phyloP scores from a whole-genome alignment of 345 rosid genomes.

The Gossypium mustelinum region DNA sequence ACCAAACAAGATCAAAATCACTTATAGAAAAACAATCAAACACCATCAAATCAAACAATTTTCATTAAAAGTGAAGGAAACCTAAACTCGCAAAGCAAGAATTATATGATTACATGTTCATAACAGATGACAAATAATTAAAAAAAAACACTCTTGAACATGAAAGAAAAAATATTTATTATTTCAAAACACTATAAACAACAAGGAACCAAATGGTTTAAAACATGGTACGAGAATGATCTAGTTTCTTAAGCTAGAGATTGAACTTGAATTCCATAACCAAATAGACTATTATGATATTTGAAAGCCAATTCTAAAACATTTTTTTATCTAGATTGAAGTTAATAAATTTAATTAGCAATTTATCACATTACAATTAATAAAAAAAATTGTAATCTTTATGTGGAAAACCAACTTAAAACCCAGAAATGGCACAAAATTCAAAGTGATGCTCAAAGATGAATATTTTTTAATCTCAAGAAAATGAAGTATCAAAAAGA shows the following conservation, averaged over 20 bases:
- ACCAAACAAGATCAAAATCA: background rate
- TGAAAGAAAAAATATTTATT: too few species aligned
- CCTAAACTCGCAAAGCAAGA: background rate
- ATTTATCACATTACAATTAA: background rate
- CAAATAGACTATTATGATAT: background rate
- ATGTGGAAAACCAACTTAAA: slow-evolving; percentile 3
- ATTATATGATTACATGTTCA: background rate
- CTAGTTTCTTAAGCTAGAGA: background rate
- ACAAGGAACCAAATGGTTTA: too few species aligned
- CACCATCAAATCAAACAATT: background rate
- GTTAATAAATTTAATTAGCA: background rate
- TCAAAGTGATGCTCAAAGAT: background rate
- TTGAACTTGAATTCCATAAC: background rate
- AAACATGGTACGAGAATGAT: background rate
- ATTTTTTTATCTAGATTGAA: background rate
- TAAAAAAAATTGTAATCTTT: background rate
- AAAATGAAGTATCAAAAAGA: slow-evolving; percentile 7
- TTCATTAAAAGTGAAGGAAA: background rate
- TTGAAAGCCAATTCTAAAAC: background rate
- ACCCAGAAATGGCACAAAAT: slow-evolving; percentile 16
- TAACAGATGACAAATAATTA: too few species aligned
- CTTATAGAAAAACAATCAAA: background rate
- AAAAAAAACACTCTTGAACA: too few species aligned
- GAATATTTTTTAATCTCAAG: slow-evolving; percentile 15
- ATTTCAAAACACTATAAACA: too few species aligned